A percentile compares a stretch with the other conserved stretches of the same genome.
These are phyloP conservation scores for Kwoniella dejecticola DNA, from an alignment of 768 basidiomycete species.

Conservation along the genomic window DNA sequence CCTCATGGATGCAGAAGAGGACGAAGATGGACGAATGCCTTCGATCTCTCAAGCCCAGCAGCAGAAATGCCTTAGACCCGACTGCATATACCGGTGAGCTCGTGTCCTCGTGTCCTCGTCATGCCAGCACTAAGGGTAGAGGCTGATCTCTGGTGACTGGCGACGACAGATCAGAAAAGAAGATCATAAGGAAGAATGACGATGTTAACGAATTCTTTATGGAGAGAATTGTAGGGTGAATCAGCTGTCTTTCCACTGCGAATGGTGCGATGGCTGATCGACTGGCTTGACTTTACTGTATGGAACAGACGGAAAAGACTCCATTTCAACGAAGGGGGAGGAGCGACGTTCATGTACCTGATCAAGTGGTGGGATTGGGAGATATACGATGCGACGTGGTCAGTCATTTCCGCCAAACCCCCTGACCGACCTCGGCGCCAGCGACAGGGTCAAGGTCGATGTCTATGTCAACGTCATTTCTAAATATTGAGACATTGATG, in stretches of 20 bases:
- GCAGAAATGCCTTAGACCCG: conserved; percentile 20
- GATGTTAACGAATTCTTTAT: conserved; percentile 18
- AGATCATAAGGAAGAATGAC: conserved; percentile 18
- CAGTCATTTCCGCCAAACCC: too few species aligned
- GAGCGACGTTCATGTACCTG: conserved; percentile 16
- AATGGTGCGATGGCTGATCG: neutral
- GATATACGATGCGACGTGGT: conserved; percentile 28
- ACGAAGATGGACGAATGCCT: neutral
- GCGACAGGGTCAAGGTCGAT: too few species aligned
- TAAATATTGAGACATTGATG: too few species aligned
- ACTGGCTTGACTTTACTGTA: neutral
- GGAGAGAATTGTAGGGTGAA: conserved; percentile 27
- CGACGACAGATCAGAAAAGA: conserved; percentile 4
- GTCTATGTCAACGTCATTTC: too few species aligned
- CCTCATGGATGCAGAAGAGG: neutral
- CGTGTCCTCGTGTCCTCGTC: neutral
- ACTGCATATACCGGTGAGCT: conserved; percentile 24
- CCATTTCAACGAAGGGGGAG: conserved; percentile 1
- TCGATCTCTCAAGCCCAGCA: conserved; percentile 10
- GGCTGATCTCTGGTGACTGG: neutral
- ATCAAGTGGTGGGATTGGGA: conserved; percentile 27
- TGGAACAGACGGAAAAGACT: conserved; percentile 14
- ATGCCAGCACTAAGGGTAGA: neutral
- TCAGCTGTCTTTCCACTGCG: neutral
- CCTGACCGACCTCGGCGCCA: too few species aligned